Evolutionary conservation across 495 filamentous ascomycete species (phyloP), one percentile per base, ranked within the genome.

Genomic region (Pyrenula aspistea): DNA sequence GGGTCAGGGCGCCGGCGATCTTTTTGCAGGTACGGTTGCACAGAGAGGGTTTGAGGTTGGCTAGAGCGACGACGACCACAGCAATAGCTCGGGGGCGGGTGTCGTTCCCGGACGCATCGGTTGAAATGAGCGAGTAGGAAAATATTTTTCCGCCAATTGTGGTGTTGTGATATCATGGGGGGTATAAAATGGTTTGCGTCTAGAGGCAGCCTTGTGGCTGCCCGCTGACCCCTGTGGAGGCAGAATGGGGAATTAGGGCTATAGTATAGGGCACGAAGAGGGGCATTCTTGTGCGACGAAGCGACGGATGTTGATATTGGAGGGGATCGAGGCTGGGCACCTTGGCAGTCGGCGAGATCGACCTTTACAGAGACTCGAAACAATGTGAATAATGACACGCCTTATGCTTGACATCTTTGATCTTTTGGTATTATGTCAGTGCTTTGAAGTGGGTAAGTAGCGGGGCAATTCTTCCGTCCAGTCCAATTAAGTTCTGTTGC

Each of bases 111-210:
- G 24, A 54, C 19, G 52, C 1, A 1, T 10, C 49, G 48, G 36
- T 25, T 22, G 10, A 21, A 20, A 23, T 48, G 49, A 51, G 22
- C 49, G 12, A 19, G 53, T 3, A 1, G 15, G 49, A 60, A 55
- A 57, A 53, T 59, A 50, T 62, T 65, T 31, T 59, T 62, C 62
- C 62, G 62, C 62, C 56, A 65, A 57, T 57, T 2, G 56, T 1
- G 24, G 12, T 2, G 31, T 8, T 42, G 31, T 8, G 15, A 42
- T 8, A 15, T 42, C 31, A 15, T 42, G 31, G 31, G 31, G 31
- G 4, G 4, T n/a, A n/a, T n/a, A n/a, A n/a, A n/a, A n/a, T n/a
- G n/a, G n/a, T n/a, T n/a, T n/a, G n/a, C n/a, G n/a, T n/a, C n/a
- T n/a, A n/a, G n/a, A n/a, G n/a, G n/a, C n/a, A n/a, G n/a, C n/a